These are phyloP conservation scores for Boletus patriciae DNA, from an alignment of 768 basidiomycete genomes.

Conservation along the genomic window DNA sequence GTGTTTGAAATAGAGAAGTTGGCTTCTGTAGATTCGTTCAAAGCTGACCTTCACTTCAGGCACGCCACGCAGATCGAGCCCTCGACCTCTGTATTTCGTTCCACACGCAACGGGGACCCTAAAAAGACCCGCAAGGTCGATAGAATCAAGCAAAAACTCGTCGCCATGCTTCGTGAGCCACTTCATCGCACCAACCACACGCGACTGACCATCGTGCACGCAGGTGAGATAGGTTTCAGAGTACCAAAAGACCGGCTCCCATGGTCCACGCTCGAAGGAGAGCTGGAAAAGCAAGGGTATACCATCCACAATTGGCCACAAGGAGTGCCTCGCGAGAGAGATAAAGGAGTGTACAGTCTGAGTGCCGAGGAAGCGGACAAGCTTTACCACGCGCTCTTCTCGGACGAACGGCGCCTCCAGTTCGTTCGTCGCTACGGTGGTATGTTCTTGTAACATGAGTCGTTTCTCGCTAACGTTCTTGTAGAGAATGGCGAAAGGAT, in stretches of 20 bases:
- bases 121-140: background rate
- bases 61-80: background rate
- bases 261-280: background rate
- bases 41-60: background rate
- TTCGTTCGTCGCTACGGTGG: background rate
- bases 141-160: background rate
- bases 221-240: no score
- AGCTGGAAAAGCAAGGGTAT: background rate
- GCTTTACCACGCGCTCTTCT: no score
- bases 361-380: background rate
- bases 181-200: background rate
- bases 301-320: constrained; percentile 3
- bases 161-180: constrained; percentile 9
- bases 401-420: no score
- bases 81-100: background rate
- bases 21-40: no score
- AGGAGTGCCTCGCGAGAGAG: background rate
- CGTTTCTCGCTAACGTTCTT: no score
- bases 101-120: no score
- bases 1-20: no score
- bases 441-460: no score
- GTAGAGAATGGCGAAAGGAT: no score
- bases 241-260: background rate
- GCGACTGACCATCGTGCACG: background rate
- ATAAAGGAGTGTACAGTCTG: background rate